These are phyloP conservation scores for Herpomyces periplanetae DNA, from an alignment of 2,329 filamentous ascomycete species.

Conservation along the genomic window DNA sequence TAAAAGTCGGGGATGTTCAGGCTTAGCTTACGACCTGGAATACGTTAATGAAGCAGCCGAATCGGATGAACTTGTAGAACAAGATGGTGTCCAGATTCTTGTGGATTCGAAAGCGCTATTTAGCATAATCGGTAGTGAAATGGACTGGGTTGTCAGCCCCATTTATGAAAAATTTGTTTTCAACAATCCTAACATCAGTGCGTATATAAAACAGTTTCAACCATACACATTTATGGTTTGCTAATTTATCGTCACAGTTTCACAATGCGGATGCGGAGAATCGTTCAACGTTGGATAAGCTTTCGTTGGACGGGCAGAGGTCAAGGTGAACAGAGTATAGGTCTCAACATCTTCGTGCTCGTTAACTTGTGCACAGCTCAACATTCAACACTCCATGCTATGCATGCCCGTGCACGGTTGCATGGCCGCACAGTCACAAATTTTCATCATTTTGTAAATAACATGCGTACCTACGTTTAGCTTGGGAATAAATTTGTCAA, in stretches of 20 bases:
- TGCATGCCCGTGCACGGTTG: too few species aligned
- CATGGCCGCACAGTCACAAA: too few species aligned
- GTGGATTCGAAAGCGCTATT: conserved; percentile 92
- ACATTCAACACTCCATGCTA: too few species aligned
- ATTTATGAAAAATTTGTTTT: conserved; percentile 71
- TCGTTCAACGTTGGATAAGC: conserved; percentile 36
- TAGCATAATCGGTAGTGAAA: conserved; percentile 91
- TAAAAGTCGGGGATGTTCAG: conserved; percentile 70
- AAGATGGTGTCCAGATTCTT: conserved; percentile 76
- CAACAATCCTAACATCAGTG: conserved; percentile 89
- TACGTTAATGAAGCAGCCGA: conserved; percentile 62
- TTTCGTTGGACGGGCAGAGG: not conserved
- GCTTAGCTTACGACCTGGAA: conserved; percentile 64
- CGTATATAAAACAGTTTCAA: conserved; percentile 9
- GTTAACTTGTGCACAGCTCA: too few species aligned
- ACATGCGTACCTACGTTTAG: too few species aligned
- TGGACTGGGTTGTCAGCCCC: conserved; percentile 96
- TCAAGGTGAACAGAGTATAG: too few species aligned
- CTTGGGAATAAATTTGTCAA: too few species aligned
- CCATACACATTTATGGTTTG: conserved; percentile 1
- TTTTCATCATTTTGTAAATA: too few species aligned
- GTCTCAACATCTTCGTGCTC: too few species aligned
- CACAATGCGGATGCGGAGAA: conserved; percentile 79
- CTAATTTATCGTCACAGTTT: conserved; percentile 18
- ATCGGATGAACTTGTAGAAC: conserved; percentile 72